phyloP scores from a whole-genome alignment of 2,329 filamentous ascomycete genomes.

The Karstenula rhodostoma region DNA sequence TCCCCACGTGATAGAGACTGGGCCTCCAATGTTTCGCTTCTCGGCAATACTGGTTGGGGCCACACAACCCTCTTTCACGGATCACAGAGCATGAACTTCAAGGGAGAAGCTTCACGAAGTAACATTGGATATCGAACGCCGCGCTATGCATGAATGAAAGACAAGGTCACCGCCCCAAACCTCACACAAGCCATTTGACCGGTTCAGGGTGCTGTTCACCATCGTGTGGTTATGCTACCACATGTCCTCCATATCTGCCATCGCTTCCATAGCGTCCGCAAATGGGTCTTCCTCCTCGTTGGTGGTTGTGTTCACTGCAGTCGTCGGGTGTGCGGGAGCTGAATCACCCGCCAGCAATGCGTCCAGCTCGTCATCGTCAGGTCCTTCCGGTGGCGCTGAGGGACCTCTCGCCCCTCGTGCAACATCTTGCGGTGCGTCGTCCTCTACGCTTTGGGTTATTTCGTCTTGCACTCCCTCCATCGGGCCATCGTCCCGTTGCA shows the following conservation, averaged over 20 bases:
- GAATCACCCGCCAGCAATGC: conserved; percentile 61
- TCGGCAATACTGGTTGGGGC: too few relatives aligned
- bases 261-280: conserved; percentile 51
- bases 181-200: neutral
- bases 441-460: conserved; percentile 6
- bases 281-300: conserved; percentile 42
- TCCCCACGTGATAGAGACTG: too few relatives aligned
- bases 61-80: too few relatives aligned
- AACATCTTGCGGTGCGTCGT: conserved; percentile 21
- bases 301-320: conserved; percentile 7
- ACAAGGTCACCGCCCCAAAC: neutral
- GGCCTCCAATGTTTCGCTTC: too few relatives aligned
- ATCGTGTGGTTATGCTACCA: conserved; percentile 36
- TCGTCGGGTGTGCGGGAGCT: conserved; percentile 12
- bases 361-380: conserved; percentile 63
- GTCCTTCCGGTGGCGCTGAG: conserved; percentile 51
- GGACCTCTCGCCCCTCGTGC: conserved; percentile 19
- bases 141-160: conserved; percentile 31
- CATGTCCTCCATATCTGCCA: conserved; percentile 50
- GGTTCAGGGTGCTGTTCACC: neutral
- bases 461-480: conserved; percentile 22
- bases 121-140: conserved; percentile 27
- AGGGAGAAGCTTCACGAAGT: neutral
- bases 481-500: conserved; percentile 16
- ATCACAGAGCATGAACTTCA: too few relatives aligned